Base-by-base conservation (phyloP, 2,329 filamentous ascomycete genomes). In the Shiraia bambusicola region DNA sequence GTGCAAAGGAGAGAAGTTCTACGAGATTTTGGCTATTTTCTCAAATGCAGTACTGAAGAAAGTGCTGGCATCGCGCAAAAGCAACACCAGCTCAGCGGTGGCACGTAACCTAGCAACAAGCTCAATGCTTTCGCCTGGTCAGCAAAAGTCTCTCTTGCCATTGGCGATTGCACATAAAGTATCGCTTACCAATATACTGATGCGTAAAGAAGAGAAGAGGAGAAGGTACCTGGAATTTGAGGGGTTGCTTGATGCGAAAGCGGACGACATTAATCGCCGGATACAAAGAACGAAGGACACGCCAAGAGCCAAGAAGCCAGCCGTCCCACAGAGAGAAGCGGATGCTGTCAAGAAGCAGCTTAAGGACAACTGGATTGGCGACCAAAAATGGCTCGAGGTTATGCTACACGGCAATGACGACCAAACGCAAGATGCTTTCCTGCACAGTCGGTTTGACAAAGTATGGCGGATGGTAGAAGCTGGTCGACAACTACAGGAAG, bases 1-100 rank as follows among this genome's bases (percentile, higher is more conserved):
- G 58, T 98, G 93, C 71, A 91, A 87, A 53, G 92, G 92, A 5
- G 90, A 95, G 40, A 84, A 88, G 50, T 81, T 97, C 40, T 90
- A 91, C 63, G 93, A 98, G 62, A 73, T 95, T 1, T 76, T 97
- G 19, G 82, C 88, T 3, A 76, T 82, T 0, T 94, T 98, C 58
- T 96, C 92, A 1, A 87, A 87, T 11, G 80, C 83, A 0, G 90
- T 95, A 1, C 67, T 97, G 48, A 87, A 87, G 60, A 89, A 85
- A 59, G 69, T 80, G 1, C 69, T 87, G 1, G 72, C 76, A 0
- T 72, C 29, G 63, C 72, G 73, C 28, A 75, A 78, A 8, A 78
- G 79, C 14, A 42, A 33, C 0, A 37, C 39, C 7, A 44, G 32
- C 13, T 34, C 31, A 2, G 52, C 58, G 2, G 51, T 85, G 76